These are phyloP conservation scores for Ganoderma lucidum DNA, from an alignment of 1,284 basidiomycete genomes.

Conservation along the genomic window DNA sequence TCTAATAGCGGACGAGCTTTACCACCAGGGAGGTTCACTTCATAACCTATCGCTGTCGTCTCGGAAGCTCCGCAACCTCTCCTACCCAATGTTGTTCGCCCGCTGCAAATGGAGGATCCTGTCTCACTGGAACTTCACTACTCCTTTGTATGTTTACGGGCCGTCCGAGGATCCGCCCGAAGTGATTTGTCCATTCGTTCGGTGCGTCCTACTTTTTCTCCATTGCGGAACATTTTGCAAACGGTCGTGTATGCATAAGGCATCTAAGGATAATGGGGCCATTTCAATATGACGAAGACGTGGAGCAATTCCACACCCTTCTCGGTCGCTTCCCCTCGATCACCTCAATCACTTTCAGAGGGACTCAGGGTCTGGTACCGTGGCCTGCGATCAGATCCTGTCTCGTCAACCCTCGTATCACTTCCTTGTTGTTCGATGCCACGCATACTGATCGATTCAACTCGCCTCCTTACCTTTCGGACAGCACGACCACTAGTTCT, in stretches of 20 bases:
- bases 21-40: neutral
- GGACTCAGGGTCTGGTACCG: neutral
- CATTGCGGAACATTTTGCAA: neutral
- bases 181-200: neutral
- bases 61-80: neutral
- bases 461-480: neutral
- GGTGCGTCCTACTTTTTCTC: neutral
- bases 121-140: too few relatives aligned
- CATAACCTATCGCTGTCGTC: neutral
- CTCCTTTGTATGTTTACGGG: neutral
- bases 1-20: neutral
- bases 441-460: neutral
- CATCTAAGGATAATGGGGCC: neutral
- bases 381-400: neutral
- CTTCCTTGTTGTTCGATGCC: constrained; percentile 1
- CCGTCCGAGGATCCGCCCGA: neutral
- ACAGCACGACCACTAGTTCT: neutral
- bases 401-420: neutral
- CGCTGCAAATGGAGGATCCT: neutral
- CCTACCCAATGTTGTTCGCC: neutral
- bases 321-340: neutral
- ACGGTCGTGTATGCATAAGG: neutral
- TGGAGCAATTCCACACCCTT: neutral
- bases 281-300: neutral
- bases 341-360: neutral